phyloP scores from a whole-genome alignment of 805 yeast genomes.

The Blastobotrys parvus region DNA sequence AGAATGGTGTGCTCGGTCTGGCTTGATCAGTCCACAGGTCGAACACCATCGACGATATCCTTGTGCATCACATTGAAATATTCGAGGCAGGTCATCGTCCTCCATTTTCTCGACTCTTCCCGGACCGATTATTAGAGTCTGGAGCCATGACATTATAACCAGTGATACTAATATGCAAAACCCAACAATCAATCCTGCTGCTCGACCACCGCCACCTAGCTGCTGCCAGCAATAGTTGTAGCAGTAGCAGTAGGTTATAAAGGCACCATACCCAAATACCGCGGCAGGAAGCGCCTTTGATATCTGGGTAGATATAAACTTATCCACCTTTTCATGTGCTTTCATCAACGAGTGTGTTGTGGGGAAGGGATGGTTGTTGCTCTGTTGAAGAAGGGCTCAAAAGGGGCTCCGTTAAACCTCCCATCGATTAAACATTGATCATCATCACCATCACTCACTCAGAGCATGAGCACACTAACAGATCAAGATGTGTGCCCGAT shows the following conservation, averaged over 20 bases:
- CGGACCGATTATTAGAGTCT: conserved; percentile 46
- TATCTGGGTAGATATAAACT: too few relatives aligned
- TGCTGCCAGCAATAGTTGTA: conserved; percentile 39
- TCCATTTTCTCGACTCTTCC: conserved; percentile 35
- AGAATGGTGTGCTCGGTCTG: conserved; percentile 66
- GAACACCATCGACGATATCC: conserved; percentile 79
- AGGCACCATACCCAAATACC: too few relatives aligned
- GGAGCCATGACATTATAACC: conserved; percentile 36
- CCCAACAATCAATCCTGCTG: conserved; percentile 28
- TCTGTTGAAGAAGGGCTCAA: too few relatives aligned
- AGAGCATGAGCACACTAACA: conserved; percentile 5
- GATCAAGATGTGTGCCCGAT: conserved; percentile 86
- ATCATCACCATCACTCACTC: background rate
- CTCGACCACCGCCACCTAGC: conserved; percentile 32
- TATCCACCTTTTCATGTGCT: too few relatives aligned
- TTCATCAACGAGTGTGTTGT: too few relatives aligned
- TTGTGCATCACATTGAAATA: conserved; percentile 57
- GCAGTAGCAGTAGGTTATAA: conserved; percentile 37
- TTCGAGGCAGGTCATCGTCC: conserved; percentile 39
- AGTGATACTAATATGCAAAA: conserved; percentile 21
- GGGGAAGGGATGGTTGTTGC: too few relatives aligned
- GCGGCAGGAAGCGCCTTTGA: too few relatives aligned
- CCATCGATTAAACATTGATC: background rate
- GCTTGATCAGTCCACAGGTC: conserved; percentile 54
- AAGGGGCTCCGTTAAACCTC: too few relatives aligned